Base-by-base conservation (phyloP, 345 rosid genomes). In the Salix brachista region DNA sequence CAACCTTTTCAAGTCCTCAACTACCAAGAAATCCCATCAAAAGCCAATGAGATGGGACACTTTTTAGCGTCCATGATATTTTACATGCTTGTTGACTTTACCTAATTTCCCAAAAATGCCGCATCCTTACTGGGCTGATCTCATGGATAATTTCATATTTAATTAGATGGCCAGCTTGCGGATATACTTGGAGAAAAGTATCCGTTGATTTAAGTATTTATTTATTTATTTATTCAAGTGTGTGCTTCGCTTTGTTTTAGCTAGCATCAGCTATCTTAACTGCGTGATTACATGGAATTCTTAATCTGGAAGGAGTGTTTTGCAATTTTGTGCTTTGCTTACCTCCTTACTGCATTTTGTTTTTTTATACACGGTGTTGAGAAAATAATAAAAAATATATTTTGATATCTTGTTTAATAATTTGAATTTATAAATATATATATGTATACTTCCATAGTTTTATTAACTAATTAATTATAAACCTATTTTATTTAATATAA, bases 21-120 rank as follows among this genome's bases (percentile, higher is more conserved):
- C 42, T 65, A 25, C 71, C 66, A 78, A 78, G 80, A 71, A 71
- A 78, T 65, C 76, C 76, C 48, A 77, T 32, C 8, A 11, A 77
- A 37, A 32, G 17, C 26, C 12, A 69, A 7, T 3, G 58, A 30
- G 50, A 68, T 68, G 14, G 71, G 36, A 21, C 62, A 34, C 12
- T 46, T 64, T 52, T 52, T 65, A 65, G 16, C 75, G 64, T 62
- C n/a, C 64, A 12, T 46, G 34, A 11, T 46, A 36, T 18, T 10
- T 62, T 11, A 26, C 67, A 54, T 54, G 37, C 21, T n/a, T 30
- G 11, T 41, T 26, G 46, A 37, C 34, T 61, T 70, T 44, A 70
- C 75, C 79, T 77, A 61, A 77, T 77, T 44, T 42, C 28, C 69
- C 39, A 60, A 32, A 30, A 34, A 77, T 44, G 74, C 16, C 23